Evolutionary conservation across 306 rosid species (phyloP).

Genomic region (Cicer pinnatifidum): DNA sequence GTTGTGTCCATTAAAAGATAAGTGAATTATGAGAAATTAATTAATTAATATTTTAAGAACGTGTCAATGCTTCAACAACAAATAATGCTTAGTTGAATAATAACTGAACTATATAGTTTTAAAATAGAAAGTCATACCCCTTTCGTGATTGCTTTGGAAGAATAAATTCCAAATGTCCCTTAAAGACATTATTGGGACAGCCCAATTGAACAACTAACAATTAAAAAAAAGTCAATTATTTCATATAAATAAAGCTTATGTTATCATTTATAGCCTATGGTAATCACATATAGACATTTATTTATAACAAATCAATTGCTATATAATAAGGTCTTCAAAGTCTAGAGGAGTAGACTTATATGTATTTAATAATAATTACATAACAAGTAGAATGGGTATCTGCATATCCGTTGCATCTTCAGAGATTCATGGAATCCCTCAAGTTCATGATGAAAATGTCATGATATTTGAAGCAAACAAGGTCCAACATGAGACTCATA

Average conservation of each 20-base stretch:
- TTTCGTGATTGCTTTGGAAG: not conserved
- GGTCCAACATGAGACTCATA: slow-evolving; percentile 27
- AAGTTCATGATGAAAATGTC: slow-evolving; percentile 48
- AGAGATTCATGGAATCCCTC: slow-evolving; percentile 55
- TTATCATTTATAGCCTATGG: slow-evolving; percentile 24
- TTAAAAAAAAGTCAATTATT: slow-evolving; percentile 43
- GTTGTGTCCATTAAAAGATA: slow-evolving; percentile 7
- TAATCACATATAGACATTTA: slow-evolving; percentile 34
- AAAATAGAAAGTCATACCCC: slow-evolving; percentile 39
- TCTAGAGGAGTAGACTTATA: not conserved
- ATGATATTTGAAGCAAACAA: slow-evolving; percentile 41
- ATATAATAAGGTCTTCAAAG: slow-evolving; percentile 39
- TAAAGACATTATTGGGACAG: slow-evolving; percentile 49
- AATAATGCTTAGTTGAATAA: slow-evolving; percentile 14
- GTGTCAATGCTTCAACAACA: slow-evolving; percentile 1
- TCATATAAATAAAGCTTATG: slow-evolving; percentile 33
- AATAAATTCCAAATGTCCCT: slow-evolving; percentile 36
- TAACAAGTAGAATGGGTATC: slow-evolving; percentile 61
- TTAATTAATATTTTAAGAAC: not conserved
- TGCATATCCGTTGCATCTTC: slow-evolving; percentile 63
- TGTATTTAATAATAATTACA: not conserved
- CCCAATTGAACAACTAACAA: slow-evolving; percentile 38
- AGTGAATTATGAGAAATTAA: not conserved
- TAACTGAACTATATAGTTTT: not conserved
- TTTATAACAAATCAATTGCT: not conserved